Evolutionary conservation across 441 rosid genomes (phyloP).

Genomic region (Melianthus villosus): DNA sequence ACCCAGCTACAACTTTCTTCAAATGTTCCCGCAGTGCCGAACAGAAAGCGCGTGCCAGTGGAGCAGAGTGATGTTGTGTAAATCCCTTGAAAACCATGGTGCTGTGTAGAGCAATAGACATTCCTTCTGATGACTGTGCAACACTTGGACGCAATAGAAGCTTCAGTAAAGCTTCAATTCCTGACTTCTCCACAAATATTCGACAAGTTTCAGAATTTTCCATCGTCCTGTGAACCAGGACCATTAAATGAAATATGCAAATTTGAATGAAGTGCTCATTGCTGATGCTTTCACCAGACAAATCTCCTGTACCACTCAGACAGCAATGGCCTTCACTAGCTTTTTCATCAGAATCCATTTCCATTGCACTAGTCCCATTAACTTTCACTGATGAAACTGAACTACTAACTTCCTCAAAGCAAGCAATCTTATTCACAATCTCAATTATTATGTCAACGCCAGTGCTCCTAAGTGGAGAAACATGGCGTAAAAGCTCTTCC

Average conservation of each 20-base stretch:
- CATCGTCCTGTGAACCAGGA: conserved; percentile 85
- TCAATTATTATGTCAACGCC: conserved; percentile 92
- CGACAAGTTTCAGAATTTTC: conserved; percentile 95
- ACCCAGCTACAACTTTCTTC: conserved; percentile 53
- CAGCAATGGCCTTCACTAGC: conserved; percentile 33
- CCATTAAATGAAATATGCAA: conserved; percentile 85
- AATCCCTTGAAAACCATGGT: conserved; percentile 94
- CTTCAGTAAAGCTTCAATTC: conserved; percentile 70
- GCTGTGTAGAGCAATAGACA: conserved; percentile 91
- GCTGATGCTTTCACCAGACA: conserved; percentile 32
- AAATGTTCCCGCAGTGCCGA: conserved; percentile 61
- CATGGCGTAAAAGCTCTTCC: conserved; percentile 92
- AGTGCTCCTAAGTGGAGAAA: conserved; percentile 64
- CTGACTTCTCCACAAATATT: conserved; percentile 84
- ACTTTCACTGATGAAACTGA: conserved; percentile 35
- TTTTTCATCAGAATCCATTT: conserved; percentile 69
- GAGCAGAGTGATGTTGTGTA: conserved; percentile 76
- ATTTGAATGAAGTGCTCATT: conserved; percentile 82
- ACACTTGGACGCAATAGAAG: conserved; percentile 68
- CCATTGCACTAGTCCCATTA: conserved; percentile 63
- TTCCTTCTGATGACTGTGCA: conserved; percentile 92
- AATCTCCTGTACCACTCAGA: conserved; percentile 30
- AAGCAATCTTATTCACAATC: conserved; percentile 60
- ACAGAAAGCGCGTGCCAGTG: conserved; percentile 71
- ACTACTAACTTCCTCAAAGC: conserved; percentile 33